Evolutionary conservation across 108 stramenopile genomes (phyloP).

Genomic region (Cyclotella atomus): DNA sequence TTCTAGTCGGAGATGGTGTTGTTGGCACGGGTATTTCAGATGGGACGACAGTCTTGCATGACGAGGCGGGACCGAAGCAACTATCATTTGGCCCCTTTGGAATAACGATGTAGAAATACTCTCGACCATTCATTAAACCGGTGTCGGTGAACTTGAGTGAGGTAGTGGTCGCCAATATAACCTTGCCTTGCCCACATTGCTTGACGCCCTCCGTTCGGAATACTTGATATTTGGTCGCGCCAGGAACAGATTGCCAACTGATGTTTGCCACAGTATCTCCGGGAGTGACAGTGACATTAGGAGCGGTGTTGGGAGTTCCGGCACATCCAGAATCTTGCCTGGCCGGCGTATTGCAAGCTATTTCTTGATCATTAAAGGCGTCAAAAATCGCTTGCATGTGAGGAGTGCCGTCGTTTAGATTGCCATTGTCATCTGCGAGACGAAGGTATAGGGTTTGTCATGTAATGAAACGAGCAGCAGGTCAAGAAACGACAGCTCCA

Average conservation of each 20-base stretch:
- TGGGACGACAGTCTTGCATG: not conserved
- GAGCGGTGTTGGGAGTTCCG: not conserved
- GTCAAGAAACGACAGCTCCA: not conserved
- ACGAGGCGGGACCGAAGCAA: constrained; percentile 13
- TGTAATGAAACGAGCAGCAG: too few species aligned
- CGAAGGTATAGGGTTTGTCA: too few species aligned
- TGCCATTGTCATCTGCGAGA: constrained; percentile 38
- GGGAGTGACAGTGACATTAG: constrained; percentile 6
- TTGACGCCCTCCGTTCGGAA: constrained; percentile 30
- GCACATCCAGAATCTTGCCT: constrained; percentile 17
- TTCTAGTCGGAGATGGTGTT: not conserved
- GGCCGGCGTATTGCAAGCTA: constrained; percentile 21
- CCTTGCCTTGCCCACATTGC: constrained; percentile 26
- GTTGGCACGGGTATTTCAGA: constrained; percentile 4
- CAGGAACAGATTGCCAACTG: constrained; percentile 16
- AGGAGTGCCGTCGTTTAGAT: constrained; percentile 31
- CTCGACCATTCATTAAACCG: constrained; percentile 32
- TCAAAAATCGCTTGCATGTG: constrained; percentile 32
- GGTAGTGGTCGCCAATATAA: not conserved
- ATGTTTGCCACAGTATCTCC: constrained; percentile 15
- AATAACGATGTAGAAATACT: constrained; percentile 32
- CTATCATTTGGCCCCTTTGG: constrained; percentile 16
- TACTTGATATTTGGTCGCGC: constrained; percentile 21
- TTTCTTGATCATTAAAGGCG: constrained; percentile 25
- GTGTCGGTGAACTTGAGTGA: constrained; percentile 2